These are phyloP conservation scores for Entonaema liquescens DNA, from an alignment of 495 filamentous ascomycete species.

Conservation along the genomic window DNA sequence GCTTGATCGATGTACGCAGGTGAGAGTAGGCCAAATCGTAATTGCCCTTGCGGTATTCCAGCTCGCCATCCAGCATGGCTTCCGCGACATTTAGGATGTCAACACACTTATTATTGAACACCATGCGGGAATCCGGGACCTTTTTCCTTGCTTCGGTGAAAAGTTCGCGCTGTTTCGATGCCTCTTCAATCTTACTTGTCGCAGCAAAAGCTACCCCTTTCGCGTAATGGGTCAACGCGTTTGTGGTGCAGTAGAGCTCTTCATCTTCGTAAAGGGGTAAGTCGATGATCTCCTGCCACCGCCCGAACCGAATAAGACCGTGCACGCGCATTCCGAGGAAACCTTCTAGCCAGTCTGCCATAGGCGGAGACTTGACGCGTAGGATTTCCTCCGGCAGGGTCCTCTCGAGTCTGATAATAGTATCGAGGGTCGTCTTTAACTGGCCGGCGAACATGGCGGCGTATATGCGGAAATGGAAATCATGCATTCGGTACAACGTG, in stretches of 20 bases:
- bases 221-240: slow-evolving; percentile 70
- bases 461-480: slow-evolving; percentile 75
- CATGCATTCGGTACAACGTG: slow-evolving; percentile 70
- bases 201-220: slow-evolving; percentile 71
- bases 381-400: slow-evolving; percentile 68
- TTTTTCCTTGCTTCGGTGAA: slow-evolving; percentile 57
- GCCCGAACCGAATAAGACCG: slow-evolving; percentile 71
- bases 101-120: slow-evolving; percentile 71
- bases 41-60: slow-evolving; percentile 69
- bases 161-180: slow-evolving; percentile 52
- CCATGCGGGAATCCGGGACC: slow-evolving; percentile 62
- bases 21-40: slow-evolving; percentile 63
- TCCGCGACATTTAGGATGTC: slow-evolving; percentile 67
- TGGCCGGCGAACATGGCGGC: slow-evolving; percentile 75
- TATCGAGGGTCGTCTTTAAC: slow-evolving; percentile 64
- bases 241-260: slow-evolving; percentile 68
- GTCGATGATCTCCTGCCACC: slow-evolving; percentile 65
- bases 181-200: slow-evolving; percentile 55
- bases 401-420: slow-evolving; percentile 58
- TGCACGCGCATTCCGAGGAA: slow-evolving; percentile 71
- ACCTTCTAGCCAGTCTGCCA: slow-evolving; percentile 77
- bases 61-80: slow-evolving; percentile 74
- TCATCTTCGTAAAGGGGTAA: slow-evolving; percentile 60
- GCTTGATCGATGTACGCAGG: slow-evolving; percentile 60
- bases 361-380: slow-evolving; percentile 68